Base-by-base conservation (phyloP, 2,329 filamentous ascomycete genomes). In the Cladophialophora carrionii region DNA sequence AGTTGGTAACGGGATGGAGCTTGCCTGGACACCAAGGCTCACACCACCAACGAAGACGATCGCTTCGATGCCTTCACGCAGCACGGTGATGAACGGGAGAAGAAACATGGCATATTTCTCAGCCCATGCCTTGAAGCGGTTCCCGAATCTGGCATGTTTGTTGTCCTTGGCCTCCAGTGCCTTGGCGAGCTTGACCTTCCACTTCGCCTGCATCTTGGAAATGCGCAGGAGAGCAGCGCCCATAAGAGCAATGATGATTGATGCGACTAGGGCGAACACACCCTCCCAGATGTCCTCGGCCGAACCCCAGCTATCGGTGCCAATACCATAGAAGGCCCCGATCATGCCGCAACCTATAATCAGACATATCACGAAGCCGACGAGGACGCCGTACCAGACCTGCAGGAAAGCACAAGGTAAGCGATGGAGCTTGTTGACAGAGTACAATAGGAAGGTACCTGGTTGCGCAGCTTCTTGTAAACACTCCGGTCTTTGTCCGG, bases 11-110 rank as follows among this genome's bases (percentile, higher is more conserved):
- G 92, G 92, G 58, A 96, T 90, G 0, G 92, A 84, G 5, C 84
- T 86, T 1, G 90, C 91, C 0, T 91, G 90, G 3, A 90, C 81
- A 0, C 87, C 86, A 61, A 96, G 87, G 2, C 89, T 89, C 4
- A 96, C 92, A 22, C 92, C 92, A 17, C 90, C 91, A 60, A 96
- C 87, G 76, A 96, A 96, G 26, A 96, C 85, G 41, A 96, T 88
- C 0, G 90, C 91, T 76, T 96, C 92, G 32, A 96, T 85, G 2
- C 92, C 92, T 76, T 96, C 92, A 41, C 92, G 83, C 14, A 96
- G 79, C n/a, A 95, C 89, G 0, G 92, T 96, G 74, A 96, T 83
- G 77, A 96, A 96, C 0, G 92, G 92, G 61, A 96, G 80, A 53
- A 91, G 77, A 75, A 96, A 95, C 89, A 96, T 91, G 73, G 88